Percentiles rank a stretch among this genome's conserved stretches.
Conservation (phyloP, 345 rosid species). For the Xanthoceras sorbifolium region DNA sequence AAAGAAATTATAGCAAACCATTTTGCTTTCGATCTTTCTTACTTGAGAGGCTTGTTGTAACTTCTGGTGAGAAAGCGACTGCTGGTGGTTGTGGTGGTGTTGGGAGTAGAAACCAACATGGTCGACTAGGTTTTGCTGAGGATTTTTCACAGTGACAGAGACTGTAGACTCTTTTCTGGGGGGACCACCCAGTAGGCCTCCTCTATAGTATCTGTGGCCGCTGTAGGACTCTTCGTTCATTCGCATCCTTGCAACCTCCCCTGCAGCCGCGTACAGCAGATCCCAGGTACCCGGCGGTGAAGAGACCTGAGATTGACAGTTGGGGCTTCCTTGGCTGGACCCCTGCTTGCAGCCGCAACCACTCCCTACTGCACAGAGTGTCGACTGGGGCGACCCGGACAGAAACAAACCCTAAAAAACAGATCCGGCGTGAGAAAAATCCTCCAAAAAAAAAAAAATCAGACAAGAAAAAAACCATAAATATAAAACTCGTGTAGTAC, state of each 20-base stretch:
- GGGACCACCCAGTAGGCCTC: conserved; percentile 34
- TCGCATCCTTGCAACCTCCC: conserved; percentile 49
- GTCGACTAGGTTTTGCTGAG: conserved; percentile 13
- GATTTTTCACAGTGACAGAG: conserved; percentile 35
- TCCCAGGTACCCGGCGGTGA: conserved; percentile 55
- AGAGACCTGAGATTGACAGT: conserved; percentile 22
- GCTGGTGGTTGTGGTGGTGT: conserved; percentile 23
- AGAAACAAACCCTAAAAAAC: conserved; percentile 34
- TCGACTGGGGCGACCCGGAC: conserved; percentile 59
- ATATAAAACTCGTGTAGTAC: conserved; percentile 23
- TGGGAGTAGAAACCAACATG: conserved; percentile 24
- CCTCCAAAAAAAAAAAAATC: neutral
- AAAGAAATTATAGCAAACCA: too few species aligned
- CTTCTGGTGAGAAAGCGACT: conserved; percentile 51
- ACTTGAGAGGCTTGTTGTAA: conserved; percentile 65
- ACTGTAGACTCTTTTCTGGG: conserved; percentile 29
- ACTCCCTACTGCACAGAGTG: conserved; percentile 39
- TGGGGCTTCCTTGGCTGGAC: conserved; percentile 36
- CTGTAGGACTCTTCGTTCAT: conserved; percentile 28
- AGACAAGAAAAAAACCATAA: neutral
- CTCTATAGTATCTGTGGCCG: conserved; percentile 7
- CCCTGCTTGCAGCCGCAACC: conserved; percentile 41
- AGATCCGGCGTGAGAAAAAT: neutral
- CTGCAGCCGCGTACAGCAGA: conserved; percentile 58
- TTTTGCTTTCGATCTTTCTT: neutral